Base-by-base conservation (phyloP, 371 early-diverging fungal genomes). In the Rhizopus stolonifer region DNA sequence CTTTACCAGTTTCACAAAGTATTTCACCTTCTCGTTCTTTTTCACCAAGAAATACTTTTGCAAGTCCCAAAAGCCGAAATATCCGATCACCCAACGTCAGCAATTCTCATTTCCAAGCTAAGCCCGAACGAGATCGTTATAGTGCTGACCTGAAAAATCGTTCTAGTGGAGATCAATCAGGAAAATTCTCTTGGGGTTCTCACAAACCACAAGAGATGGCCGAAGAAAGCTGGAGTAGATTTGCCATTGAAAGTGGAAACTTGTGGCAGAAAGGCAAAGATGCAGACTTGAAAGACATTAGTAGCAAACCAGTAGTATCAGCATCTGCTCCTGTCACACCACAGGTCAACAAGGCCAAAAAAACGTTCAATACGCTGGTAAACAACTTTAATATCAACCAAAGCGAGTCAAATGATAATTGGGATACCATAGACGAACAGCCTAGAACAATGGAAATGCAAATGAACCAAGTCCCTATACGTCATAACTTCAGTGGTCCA, bases 381-480 rank as follows among this genome's bases (percentile, higher is more conserved):
- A 33, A 14, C 4, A 2, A 25, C 4, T 26, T 23, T 10, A 19
- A 25, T 33, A 19, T n/a, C 34, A 17, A 29, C n/a, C 1, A 0
- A 5, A 36, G 2, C 46, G 19, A 26, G 4, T 14, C 49, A 6
- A 24, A n/a, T 6, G 17, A 56, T 14, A 60, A 68, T 21, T 74
- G 74, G 74, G 43, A 54, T 9, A 33, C 23, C 1, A 7, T 57
- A 34, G 56, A 61, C 5, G 68, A 57, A 11, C 39, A 53, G 11
- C 70, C 70, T 3, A 65, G 59, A 14, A 49, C 58, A 0, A 74
- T 74, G 74, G 33, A 38, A 15, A 70, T 70, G 61, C 63, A 54
- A n/a, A 31, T 74, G 52, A 58, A 57, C 14, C 51, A 54, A 18
- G 33, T 58, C 2, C 65, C 70, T 4, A 58, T 57, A 1, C 49